Evolutionary conservation across 129 eudicot genomes (phyloP), one percentile per base, ranked within the genome.

Genomic region (Scalesia atractyloides): DNA sequence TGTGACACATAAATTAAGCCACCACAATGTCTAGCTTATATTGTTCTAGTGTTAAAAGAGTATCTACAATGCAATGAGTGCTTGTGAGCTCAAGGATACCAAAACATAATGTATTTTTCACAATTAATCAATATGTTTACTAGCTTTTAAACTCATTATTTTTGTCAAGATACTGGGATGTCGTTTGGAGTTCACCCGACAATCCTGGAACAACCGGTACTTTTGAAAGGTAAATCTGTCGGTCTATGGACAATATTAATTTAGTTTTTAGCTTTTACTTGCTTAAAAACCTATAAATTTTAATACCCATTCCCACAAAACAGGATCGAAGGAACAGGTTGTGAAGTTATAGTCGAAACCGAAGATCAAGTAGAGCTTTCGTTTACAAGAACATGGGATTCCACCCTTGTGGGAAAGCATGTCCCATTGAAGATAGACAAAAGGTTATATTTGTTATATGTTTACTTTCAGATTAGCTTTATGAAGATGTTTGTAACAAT

Each of bases 331-430:
- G 91, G 88, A 68, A 93, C 95, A 46, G 69, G 51, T 37, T 87
- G 84, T 72, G 68, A 85, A 39, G 87, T 93, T 39, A 81, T 89
- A 75, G 76, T 64, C 68, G 85, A 93, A 72, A 86, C 41, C 14
- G 90, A 87, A 6, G 88, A 93, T 63, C 86, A 81, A 77, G 88
- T 93, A 50, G 97, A 90, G 79, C 77, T 90, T 16, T 90, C 97
- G 9, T 86, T 86, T 71, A 73, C 76, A 44, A 80, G 86, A 66
- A 74, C 78, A 63, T 88, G 92, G 96, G 76, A 81, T 79, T 53
- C 86, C 48, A 64, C 85, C 16, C 71, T 80, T 8, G 69, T 73
- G 80, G 88, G 76, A 52, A 77, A 74, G 64, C 83, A 73, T 0
- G 70, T 60, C 13, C 95, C 98, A 2, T 24, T 93, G 36, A 78